These are phyloP conservation scores for Ogataea trehaloabstinens DNA, from an alignment of 805 yeast genomes.

Conservation along the genomic window DNA sequence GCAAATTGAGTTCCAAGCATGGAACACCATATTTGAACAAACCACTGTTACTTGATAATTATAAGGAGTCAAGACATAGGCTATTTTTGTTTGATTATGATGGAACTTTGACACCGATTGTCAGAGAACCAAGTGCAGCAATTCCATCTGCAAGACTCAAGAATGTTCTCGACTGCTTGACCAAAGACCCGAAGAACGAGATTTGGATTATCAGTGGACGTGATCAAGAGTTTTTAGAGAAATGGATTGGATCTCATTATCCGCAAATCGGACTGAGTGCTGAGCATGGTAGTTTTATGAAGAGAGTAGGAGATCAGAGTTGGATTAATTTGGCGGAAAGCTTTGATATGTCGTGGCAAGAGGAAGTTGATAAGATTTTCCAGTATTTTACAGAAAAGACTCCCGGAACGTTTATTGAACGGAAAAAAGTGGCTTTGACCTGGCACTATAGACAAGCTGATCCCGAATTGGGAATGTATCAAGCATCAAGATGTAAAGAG, in stretches of 20 bases:
- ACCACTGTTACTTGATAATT: constrained; percentile 58
- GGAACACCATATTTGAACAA: constrained; percentile 82
- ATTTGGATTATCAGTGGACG: constrained; percentile 97
- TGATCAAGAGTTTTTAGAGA: constrained; percentile 83
- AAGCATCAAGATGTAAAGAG: constrained; percentile 70
- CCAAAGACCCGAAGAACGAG: constrained; percentile 75
- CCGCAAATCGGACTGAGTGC: constrained; percentile 80
- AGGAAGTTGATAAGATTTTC: constrained; percentile 72
- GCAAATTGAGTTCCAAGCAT: constrained; percentile 42
- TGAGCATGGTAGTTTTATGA: constrained; percentile 96
- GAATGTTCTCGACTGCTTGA: constrained; percentile 54
- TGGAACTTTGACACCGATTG: constrained; percentile 96
- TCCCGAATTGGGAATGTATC: constrained; percentile 88
- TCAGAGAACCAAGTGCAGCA: constrained; percentile 96
- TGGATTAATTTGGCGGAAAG: constrained; percentile 87
- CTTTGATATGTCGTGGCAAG: constrained; percentile 93
- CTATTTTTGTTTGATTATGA: constrained; percentile 93
- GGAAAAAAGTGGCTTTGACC: constrained; percentile 88
- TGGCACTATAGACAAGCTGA: constrained; percentile 98
- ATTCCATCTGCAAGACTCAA: constrained; percentile 79
- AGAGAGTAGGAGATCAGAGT: constrained; percentile 54
- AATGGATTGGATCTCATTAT: constrained; percentile 75
- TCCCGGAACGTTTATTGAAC: constrained; percentile 85
- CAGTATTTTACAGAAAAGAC: constrained; percentile 78
- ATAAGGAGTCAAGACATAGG: constrained; percentile 60